Evolutionary conservation across 345 rosid species (phyloP), one percentile per base, ranked within the genome.

Genomic region (Aquilaria yunnanensis): DNA sequence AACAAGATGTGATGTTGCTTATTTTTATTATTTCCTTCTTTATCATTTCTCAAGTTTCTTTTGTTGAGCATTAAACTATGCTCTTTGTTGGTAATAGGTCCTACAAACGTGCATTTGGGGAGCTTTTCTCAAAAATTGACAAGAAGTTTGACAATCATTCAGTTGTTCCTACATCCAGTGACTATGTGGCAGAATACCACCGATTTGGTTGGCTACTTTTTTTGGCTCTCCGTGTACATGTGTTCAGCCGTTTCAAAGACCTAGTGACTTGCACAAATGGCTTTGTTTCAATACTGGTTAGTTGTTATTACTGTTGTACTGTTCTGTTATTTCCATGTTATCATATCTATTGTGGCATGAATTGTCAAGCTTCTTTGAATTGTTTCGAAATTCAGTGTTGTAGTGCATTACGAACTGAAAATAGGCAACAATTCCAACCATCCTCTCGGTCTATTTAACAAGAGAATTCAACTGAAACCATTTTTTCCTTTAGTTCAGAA

Each of bases 161-260:
- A 9, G 75, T 64, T 57, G 58, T 48, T 70, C 54, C 80, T 41
- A 74, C 65, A 69, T 63, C 81, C 41, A 41, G 76, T 69, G 73
- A 80, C 66, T 61, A 61, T 59, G 30, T 78, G 59, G 72, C 78
- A 5, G 80, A 86, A 59, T 86, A 81, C 65, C 80, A 85, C 70
- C 95, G 83, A n/a, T 90, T 94, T 60, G 99, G 97, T 64, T 94
- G 99, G 99, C 55, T 90, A 70, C 80, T 90, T 70, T 88, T 94
- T 82, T 73, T 90, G 84, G 96, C 89, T 9, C 96, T 94, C 61
- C 90, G 99, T 32, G 78, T 82, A 56, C 92, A 88, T 70, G 92
- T 85, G 11, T 86, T 86, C 69, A 77, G 96, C 70, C 84, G 90
- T 48, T 85, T 85, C 74, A 90, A 86, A 75, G 97, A 94, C 75